phyloP scores from a whole-genome alignment of 106 monocot species.

The Dactylorhiza incarnata region DNA sequence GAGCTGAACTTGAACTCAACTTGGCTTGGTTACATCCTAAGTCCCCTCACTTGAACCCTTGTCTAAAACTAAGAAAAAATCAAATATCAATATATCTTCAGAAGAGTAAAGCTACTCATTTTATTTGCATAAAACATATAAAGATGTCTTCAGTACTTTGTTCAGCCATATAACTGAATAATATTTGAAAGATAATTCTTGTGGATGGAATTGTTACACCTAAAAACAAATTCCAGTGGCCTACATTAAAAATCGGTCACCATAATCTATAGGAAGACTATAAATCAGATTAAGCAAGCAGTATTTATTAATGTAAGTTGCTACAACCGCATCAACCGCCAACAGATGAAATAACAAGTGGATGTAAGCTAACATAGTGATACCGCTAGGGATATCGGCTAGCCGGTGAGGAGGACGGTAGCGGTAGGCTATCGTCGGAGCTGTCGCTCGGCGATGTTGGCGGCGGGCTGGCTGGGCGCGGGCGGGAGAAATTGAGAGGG shows the following conservation, averaged over 20 bases:
- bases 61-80: neutral
- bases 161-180: neutral
- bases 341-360: no score
- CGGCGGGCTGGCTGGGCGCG: no score
- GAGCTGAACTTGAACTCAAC: neutral
- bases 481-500: no score
- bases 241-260: neutral
- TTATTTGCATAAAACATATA: neutral
- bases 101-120: neutral
- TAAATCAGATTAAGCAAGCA: no score
- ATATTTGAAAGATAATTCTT: neutral
- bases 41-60: neutral
- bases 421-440: no score
- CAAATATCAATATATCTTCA: neutral
- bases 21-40: neutral
- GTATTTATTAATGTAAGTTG: no score
- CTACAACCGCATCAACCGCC: no score
- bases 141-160: neutral
- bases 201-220: neutral
- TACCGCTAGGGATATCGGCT: neutral
- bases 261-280: no score
- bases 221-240: neutral
- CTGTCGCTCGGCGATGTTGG: no score
- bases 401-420: no score
- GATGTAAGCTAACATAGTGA: neutral